Conservation (phyloP, 2,329 filamentous ascomycete species). For the Malbranchea zuffiana region DNA sequence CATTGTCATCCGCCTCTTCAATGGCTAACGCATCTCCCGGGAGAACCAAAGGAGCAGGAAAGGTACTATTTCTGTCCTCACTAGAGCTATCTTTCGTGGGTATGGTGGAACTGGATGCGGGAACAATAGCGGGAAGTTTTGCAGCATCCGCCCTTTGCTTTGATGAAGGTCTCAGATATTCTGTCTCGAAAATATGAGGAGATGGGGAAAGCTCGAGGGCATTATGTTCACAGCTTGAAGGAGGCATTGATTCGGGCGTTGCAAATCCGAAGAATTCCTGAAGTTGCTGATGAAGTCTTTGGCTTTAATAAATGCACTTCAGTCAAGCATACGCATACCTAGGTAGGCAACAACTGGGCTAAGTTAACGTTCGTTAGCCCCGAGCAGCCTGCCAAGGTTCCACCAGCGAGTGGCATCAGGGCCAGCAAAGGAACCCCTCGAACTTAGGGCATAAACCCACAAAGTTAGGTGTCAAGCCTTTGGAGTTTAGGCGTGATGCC, state of each 20-base stretch:
- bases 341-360: too few species aligned
- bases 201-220: background rate
- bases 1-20: slow-evolving; percentile 44
- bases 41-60: slow-evolving; percentile 50
- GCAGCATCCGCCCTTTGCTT: background rate
- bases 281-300: too few species aligned
- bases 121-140: background rate
- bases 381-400: too few species aligned
- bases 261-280: too few species aligned
- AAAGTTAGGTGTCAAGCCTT: too few species aligned
- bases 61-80: slow-evolving; percentile 23
- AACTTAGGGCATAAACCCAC: too few species aligned
- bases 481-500: too few species aligned
- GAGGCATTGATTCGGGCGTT: slow-evolving; percentile 1
- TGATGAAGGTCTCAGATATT: slow-evolving; percentile 2
- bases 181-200: background rate
- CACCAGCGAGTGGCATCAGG: too few species aligned
- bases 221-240: background rate
- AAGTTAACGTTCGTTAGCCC: too few species aligned
- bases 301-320: too few species aligned
- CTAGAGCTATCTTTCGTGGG: slow-evolving; percentile 4
- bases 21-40: slow-evolving; percentile 49
- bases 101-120: slow-evolving; percentile 5
- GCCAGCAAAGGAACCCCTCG: too few species aligned
- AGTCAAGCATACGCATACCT: too few species aligned